These are phyloP conservation scores for Umbellularia californica DNA, from an alignment of 164 flowering plant species.

Conservation along the genomic window DNA sequence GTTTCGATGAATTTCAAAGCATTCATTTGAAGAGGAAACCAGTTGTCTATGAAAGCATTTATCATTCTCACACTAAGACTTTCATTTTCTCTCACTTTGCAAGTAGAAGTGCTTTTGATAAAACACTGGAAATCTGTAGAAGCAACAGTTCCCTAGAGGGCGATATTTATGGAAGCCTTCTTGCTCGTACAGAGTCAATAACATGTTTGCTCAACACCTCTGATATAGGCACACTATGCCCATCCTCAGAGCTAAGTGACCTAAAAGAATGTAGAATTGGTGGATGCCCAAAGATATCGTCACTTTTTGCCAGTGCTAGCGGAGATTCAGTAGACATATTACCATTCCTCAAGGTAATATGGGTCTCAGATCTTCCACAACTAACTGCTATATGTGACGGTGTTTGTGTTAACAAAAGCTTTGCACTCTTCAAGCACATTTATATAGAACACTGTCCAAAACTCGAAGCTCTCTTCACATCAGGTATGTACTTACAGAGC, in stretches of 20 bases:
- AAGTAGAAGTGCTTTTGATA: background rate
- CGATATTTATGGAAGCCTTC: too few species aligned
- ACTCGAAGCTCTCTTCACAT: background rate
- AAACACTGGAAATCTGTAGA: background rate
- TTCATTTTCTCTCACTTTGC: background rate
- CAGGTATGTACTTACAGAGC: background rate
- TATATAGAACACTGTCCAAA: background rate
- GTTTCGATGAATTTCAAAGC: background rate
- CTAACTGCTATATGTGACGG: background rate
- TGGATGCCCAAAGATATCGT: background rate
- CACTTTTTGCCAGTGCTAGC: too few species aligned
- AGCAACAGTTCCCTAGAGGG: too few species aligned
- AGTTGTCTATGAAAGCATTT: background rate
- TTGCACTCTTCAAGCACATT: background rate
- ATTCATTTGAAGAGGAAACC: background rate
- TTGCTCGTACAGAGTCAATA: background rate
- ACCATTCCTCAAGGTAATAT: background rate
- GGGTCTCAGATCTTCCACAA: background rate
- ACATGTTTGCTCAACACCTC: background rate
- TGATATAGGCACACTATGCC: too few species aligned
- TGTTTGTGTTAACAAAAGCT: background rate
- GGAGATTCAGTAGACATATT: too few species aligned
- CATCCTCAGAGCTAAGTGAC: background rate
- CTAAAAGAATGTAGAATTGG: background rate
- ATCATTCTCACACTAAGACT: background rate